Evolutionary conservation across 2,329 filamentous ascomycete species (phyloP), one percentile per base, ranked within the genome.

Genomic region (Penicillium sp.): DNA sequence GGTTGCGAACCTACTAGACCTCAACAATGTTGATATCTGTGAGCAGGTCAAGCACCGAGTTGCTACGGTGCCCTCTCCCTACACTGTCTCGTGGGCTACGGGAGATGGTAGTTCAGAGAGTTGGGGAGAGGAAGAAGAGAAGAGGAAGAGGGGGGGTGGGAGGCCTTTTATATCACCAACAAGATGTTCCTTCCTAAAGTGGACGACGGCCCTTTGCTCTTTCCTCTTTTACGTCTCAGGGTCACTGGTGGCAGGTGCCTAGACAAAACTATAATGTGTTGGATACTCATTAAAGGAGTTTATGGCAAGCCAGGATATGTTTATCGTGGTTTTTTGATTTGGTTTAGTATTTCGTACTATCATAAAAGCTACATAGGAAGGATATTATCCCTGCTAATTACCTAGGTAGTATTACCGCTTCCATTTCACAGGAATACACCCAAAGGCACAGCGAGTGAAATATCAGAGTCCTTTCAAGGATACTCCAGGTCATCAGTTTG

Each of bases 401-500:
- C n/a, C n/a, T n/a, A n/a, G n/a, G n/a, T n/a, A 40, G 32, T 18
- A 48, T 10, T 22, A 46, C 24, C 24, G 7, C 20, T 13, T 39
- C 32, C 34, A 20, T 24, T 40, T 22, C 11, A 32, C 24, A 18
- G 34, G 42, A 24, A 31, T 46, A 6, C 29, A 8, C n/a, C 31
- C n/a, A n/a, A n/a, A 14, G 34, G 14, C 4, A 37, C 14, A 53
- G n/a, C 32, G 18, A 39, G 47, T 22, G 16, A 14, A 42, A 14
- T 7, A 37, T 32, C 16, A 35, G 57, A 59, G 48, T 37, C 45
- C 50, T 32, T 29, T 44, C 16, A 31, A 48, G 57, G 57, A 34
- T 44, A 49, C 49, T 56, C 58, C 50, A 37, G 58, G 53, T 61
- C 60, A 55, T 63, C 42, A 50, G 22, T 53, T 43, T 26, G 45